Evolutionary conservation across 257 asterid species (phyloP), one percentile per base, ranked within the genome.

Genomic region (Solanum piurae): DNA sequence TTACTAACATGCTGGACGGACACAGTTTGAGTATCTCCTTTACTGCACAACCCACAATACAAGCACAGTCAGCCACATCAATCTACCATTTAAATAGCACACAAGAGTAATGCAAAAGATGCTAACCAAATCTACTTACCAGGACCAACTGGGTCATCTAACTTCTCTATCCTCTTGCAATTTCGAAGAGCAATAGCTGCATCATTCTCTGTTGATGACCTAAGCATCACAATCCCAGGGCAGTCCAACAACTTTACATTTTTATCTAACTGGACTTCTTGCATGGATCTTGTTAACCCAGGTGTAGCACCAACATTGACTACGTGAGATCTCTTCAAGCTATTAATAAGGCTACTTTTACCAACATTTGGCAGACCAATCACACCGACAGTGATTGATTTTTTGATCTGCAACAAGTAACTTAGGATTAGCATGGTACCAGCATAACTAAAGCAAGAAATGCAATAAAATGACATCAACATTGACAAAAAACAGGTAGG

Each of bases 311-410:
- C 99, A 91, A 92, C 99, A 86, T 94, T 95, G 91, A 92, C 98
- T 29, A 94, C 98, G 58, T 94, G 96, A n/a, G 96, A 95, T 87
- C 98, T 91, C 92, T 95, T 97, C 93, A 95, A 92, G 86, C 99
- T 95, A 89, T 97, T 95, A 37, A 97, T 96, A 89, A 97, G 89
- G 90, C 99, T 96, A 92, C 99, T 97, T 92, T 97, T 97, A 25
- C 99, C 99, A 75, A 96, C 99, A 93, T 97, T 97, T n/a, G 99
- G 99, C 58, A 97, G 93, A 36, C 99, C 99, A 86, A 97, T 96
- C 76, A 97, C 89, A 49, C 98, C 99, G 25, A 97, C 99, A 5
- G 99, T 95, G 84, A 97, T 94, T 12, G 99, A 96, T 88, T 92
- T 95, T 87, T 96, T 97, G 49, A 97, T 96, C 98, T 97, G 98